Evolutionary conservation across 306 rosid genomes (phyloP), one percentile per base, ranked within the genome.

Genomic region (Casuarina glauca): DNA sequence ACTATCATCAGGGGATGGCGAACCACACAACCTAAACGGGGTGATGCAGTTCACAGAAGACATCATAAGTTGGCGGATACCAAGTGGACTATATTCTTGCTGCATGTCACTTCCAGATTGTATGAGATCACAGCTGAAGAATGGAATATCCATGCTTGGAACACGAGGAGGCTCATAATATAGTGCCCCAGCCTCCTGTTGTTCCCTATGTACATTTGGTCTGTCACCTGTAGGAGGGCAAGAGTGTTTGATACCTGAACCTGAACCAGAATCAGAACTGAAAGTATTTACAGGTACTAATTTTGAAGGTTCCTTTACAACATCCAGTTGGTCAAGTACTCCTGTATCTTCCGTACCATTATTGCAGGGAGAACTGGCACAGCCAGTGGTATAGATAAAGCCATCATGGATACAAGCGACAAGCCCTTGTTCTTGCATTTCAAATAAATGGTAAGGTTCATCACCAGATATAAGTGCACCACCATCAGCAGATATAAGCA

Each of bases 11-110:
- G 73, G 89, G 76, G 92, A 80, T 72, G 99, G 99, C 1, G 97
- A 93, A 73, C 93, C 97, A 97, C 98, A 96, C 78, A 91, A 77
- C 89, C 90, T 96, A 79, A 87, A 90, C 74, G 99, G 98, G 74
- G 98, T 89, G 38, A 89, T 93, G 80, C 93, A 89, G 87, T 91
- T 93, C 91, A 87, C 84, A 74, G 98, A 93, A 68, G 98, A 85
- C 94, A 91, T 88, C 97, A 90, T 89, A 52, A 93, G 88, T 85
- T 88, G 97, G 72, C 99, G 98, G 69, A 96, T 96, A 70, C 99
- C 99, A 2, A 96, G 90, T 9, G 99, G 99, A 82, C 99, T 96
- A 76, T 91, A 96, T 58, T 96, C 99, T 88, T 96, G 99, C 82
- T 90, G 99, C 90, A 89, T 87, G 79, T 96, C 97, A 66, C 86